phyloP scores from a whole-genome alignment of 2,329 filamentous ascomycete genomes.

The Trichoderma gracile region DNA sequence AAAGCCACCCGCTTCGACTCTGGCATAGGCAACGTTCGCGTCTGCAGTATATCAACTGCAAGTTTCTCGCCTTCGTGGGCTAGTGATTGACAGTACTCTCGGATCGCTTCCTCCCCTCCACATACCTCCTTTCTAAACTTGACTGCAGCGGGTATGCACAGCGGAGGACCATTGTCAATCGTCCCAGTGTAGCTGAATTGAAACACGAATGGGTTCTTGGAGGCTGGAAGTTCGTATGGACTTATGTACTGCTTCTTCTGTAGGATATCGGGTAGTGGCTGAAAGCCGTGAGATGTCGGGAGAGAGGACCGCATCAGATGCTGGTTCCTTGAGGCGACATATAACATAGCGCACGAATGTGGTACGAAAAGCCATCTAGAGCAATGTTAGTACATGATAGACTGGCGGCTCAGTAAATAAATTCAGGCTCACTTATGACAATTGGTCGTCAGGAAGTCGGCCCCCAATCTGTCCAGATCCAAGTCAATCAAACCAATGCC shows the following conservation, averaged over 20 bases:
- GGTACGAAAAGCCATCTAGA: slow-evolving; percentile 22
- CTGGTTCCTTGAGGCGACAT: slow-evolving; percentile 10
- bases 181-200: slow-evolving; percentile 20
- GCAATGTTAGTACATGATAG: neutral
- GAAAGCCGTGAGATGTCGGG: slow-evolving; percentile 18
- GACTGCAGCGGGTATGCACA: slow-evolving; percentile 1
- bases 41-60: neutral
- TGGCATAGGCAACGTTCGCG: neutral
- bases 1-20: slow-evolving; percentile 13
- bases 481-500: slow-evolving; percentile 21
- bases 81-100: neutral
- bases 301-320: slow-evolving; percentile 13
- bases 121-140: slow-evolving; percentile 4
- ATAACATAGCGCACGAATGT: slow-evolving; percentile 18
- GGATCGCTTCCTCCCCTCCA: slow-evolving; percentile 12
- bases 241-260: slow-evolving; percentile 9
- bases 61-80: slow-evolving; percentile 7
- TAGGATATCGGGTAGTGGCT: slow-evolving; percentile 7
- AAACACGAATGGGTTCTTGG: slow-evolving; percentile 21
- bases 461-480: slow-evolving; percentile 4
- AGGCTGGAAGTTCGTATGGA: slow-evolving; percentile 5
- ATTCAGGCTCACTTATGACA: slow-evolving; percentile 22
- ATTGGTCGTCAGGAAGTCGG: slow-evolving; percentile 15
- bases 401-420: accelerated
- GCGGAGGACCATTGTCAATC: slow-evolving; percentile 13